Percentiles rank a stretch among this genome's conserved stretches.
Conservation (phyloP, 2,329 filamentous ascomycete species). For the Cadophora malorum region DNA sequence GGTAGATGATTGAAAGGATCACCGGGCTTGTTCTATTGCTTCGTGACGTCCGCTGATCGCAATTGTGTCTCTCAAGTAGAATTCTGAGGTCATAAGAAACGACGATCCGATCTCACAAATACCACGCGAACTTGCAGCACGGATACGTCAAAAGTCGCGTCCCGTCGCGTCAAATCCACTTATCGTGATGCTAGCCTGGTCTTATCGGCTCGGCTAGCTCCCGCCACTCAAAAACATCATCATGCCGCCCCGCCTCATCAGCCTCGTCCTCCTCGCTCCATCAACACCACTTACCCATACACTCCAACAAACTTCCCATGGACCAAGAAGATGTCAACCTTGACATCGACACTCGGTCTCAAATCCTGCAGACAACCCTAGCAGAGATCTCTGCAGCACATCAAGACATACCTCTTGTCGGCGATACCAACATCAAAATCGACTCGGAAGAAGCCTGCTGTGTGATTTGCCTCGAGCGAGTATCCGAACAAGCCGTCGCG, state of each 20-base stretch:
- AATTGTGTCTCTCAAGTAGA: background rate
- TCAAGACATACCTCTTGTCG: conserved; percentile 36
- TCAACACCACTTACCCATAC: background rate
- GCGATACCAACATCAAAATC: conserved; percentile 23
- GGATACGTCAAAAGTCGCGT: conserved; percentile 4
- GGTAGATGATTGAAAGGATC: background rate
- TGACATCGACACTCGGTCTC: conserved; percentile 49
- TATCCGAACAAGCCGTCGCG: conserved; percentile 75
- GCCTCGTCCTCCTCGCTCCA: conserved; percentile 7
- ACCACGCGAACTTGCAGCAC: background rate
- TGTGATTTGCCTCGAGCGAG: conserved; percentile 83
- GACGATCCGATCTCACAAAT: background rate
- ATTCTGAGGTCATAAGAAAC: background rate
- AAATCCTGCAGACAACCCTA: conserved; percentile 53
- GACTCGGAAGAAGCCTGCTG: conserved; percentile 60
- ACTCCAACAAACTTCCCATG: conserved; percentile 35
- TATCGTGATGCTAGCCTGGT: conserved; percentile 3
- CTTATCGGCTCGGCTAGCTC: conserved; percentile 5
- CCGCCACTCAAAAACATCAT: conserved; percentile 11
- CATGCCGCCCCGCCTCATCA: conserved; percentile 3
- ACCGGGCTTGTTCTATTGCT: background rate
- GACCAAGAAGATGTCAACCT: conserved; percentile 47
- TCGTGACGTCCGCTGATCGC: background rate
- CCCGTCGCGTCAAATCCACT: conserved; percentile 1
- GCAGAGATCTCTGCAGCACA: conserved; percentile 47